These are phyloP conservation scores for Arthrobotrys musiformis DNA, from an alignment of 2,329 filamentous ascomycete genomes.

Conservation along the genomic window DNA sequence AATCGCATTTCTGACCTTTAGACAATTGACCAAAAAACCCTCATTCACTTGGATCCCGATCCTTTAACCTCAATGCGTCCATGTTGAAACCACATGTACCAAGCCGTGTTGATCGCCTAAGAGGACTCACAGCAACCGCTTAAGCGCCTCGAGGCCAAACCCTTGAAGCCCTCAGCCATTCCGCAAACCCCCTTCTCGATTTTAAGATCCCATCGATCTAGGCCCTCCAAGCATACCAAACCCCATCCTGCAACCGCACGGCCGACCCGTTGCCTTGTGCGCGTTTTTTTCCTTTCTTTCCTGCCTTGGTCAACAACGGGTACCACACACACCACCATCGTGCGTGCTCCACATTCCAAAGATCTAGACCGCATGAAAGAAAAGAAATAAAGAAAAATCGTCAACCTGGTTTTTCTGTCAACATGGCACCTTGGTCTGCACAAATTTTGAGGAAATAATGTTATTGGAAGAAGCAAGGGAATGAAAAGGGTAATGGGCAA, in stretches of 20 bases:
- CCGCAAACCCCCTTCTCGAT: background rate
- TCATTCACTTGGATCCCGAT: background rate
- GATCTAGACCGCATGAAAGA: slow-evolving; percentile 53
- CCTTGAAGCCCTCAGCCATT: slow-evolving; percentile 23
- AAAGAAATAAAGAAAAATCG: too few species aligned
- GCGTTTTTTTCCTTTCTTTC: background rate
- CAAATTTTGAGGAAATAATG: slow-evolving; percentile 15
- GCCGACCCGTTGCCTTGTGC: slow-evolving; percentile 9
- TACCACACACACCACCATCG: background rate
- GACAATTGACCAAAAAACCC: background rate
- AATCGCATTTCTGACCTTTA: background rate
- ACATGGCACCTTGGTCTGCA: slow-evolving; percentile 4
- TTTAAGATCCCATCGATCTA: slow-evolving; percentile 16
- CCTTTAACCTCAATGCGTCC: background rate
- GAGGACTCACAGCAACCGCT: slow-evolving; percentile 35
- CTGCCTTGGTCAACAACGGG: background rate
- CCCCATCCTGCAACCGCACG: slow-evolving; percentile 8
- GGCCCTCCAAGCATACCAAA: slow-evolving; percentile 24
- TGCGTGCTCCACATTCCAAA: slow-evolving; percentile 45
- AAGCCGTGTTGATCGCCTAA: slow-evolving; percentile 19
- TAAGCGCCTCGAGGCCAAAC: slow-evolving; percentile 48
- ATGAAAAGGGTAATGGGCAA: background rate
- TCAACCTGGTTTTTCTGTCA: slow-evolving; percentile 28
- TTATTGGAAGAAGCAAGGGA: slow-evolving; percentile 6
- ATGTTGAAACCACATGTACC: background rate